These are phyloP conservation scores for Angomonas deanei DNA, from an alignment of 208 protist genomes.

Conservation along the genomic window DNA sequence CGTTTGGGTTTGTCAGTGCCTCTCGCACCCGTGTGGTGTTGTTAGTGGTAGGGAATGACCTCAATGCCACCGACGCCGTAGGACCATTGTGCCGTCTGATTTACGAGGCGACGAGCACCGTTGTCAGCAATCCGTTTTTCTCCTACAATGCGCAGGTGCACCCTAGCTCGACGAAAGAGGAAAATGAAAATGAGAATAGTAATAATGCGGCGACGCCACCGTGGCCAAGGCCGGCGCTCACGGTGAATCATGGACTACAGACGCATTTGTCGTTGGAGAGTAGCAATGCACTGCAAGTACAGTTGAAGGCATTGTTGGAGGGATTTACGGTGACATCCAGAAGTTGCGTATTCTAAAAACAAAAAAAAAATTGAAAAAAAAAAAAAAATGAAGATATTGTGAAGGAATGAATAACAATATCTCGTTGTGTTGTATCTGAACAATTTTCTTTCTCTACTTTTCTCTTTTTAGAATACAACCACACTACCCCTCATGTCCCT, in stretches of 20 bases:
- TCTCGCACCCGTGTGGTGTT: constrained; percentile 66
- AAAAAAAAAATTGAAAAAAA: neutral
- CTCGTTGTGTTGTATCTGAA: neutral
- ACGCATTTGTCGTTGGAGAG: neutral
- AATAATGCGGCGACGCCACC: neutral
- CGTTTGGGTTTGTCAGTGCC: constrained; percentile 73
- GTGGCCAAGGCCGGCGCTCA: neutral
- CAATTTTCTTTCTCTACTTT: neutral
- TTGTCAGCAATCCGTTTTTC: constrained; percentile 77
- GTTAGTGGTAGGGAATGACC: constrained; percentile 51
- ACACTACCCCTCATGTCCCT: constrained; percentile 37
- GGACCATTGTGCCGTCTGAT: constrained; percentile 73
- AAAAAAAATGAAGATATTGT: neutral
- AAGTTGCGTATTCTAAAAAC: neutral
- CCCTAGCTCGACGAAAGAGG: neutral
- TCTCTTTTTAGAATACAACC: neutral
- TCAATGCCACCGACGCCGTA: constrained; percentile 65
- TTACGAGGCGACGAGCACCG: constrained; percentile 64
- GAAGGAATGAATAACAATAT: too few species aligned
- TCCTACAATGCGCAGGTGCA: constrained; percentile 7
- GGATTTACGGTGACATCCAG: neutral
- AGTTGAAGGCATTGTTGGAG: neutral
- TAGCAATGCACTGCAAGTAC: neutral
- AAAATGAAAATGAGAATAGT: neutral
- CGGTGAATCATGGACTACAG: neutral